Base-by-base conservation (phyloP, 805 yeast genomes). In the Pichia eremophila region DNA sequence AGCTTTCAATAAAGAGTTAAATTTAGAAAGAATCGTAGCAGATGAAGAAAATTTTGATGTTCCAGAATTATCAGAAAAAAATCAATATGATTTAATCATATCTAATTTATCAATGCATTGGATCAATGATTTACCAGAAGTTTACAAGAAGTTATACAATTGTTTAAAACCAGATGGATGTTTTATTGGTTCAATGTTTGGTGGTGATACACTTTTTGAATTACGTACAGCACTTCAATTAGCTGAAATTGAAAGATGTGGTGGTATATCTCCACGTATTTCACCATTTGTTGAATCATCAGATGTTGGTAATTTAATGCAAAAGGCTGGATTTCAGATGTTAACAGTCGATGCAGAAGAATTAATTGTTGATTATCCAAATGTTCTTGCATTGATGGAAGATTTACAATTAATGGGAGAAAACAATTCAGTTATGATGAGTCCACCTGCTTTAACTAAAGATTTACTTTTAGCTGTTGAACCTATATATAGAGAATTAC, bases 341-440 rank as follows among this genome's bases (percentile, higher is more conserved):
- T 72, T 86, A 44, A 87, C 95, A 0, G 78, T 87, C 42, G 95
- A 87, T 59, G 83, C 85, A 9, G 95, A 87, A 58, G 95, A 87
- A 58, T 76, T 85, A 25, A 76, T 84, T 5, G 89, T 87, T 14
- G 83, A 81, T 18, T 87, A 81, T 57, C 95, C 95, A 0, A 83
- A 82, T 54, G 68, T 84, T 43, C 68, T 77, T 47, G 73, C 86
- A 3, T 64, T 87, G 38, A 71, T 86, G 67, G 77, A 75, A 46
- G 95, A 87, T 54, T 63, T 87, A 39, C 86, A 83, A 58, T 66
- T 76, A 22, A 86, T 86, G 95, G 95, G 95, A 5, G 95, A 87
- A 62, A 81, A 81, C 49, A 87, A 85, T 59, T 81, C 93, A 3
- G 57, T 63, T 32, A 38, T 62, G 42, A 57, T 57, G 52, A 51